Conservation (phyloP, 1,284 basidiomycete species). For the Sporisorium iseilematis-ciliati region DNA sequence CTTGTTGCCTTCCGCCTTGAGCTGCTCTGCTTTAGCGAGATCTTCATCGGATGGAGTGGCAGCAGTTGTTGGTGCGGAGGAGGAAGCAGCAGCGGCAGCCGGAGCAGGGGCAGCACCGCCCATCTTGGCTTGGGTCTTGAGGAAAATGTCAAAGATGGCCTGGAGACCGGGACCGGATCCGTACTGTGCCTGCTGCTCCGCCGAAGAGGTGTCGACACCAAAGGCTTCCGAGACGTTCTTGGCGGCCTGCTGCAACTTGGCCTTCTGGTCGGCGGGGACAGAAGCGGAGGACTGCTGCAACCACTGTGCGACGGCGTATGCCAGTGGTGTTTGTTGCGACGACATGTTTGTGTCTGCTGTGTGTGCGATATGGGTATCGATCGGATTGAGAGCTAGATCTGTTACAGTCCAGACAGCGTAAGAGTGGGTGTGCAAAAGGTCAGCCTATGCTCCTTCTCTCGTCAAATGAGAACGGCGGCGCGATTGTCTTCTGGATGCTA, state of each 20-base stretch:
- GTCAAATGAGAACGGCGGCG: neutral
- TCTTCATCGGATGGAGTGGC: slow-evolving; percentile 76
- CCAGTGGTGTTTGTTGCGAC: slow-evolving; percentile 51
- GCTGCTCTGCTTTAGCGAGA: slow-evolving; percentile 75
- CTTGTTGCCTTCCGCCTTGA: slow-evolving; percentile 94
- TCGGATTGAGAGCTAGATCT: slow-evolving; percentile 1
- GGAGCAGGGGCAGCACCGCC: slow-evolving; percentile 33
- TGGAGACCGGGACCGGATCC: slow-evolving; percentile 63
- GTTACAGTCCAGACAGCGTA: neutral
- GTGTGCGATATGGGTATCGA: neutral
- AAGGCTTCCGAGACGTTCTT: slow-evolving; percentile 53
- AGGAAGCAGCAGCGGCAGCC: slow-evolving; percentile 17
- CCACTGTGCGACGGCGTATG: slow-evolving; percentile 64
- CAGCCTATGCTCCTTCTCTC: slow-evolving; percentile 4
- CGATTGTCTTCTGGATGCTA: slow-evolving; percentile 6
- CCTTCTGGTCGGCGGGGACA: slow-evolving; percentile 38
- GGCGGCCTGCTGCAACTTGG: slow-evolving; percentile 55
- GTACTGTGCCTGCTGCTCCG: slow-evolving; percentile 55
- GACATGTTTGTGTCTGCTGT: slow-evolving; percentile 14
- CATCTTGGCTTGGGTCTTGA: slow-evolving; percentile 68
- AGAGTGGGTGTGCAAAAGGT: neutral
- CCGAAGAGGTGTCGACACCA: slow-evolving; percentile 49
- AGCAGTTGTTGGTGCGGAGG: slow-evolving; percentile 22
- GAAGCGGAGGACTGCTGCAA: slow-evolving; percentile 48
- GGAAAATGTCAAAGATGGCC: slow-evolving; percentile 68